These are phyloP conservation scores for Calophaca sinica DNA, from an alignment of 306 rosid species.

Conservation along the genomic window DNA sequence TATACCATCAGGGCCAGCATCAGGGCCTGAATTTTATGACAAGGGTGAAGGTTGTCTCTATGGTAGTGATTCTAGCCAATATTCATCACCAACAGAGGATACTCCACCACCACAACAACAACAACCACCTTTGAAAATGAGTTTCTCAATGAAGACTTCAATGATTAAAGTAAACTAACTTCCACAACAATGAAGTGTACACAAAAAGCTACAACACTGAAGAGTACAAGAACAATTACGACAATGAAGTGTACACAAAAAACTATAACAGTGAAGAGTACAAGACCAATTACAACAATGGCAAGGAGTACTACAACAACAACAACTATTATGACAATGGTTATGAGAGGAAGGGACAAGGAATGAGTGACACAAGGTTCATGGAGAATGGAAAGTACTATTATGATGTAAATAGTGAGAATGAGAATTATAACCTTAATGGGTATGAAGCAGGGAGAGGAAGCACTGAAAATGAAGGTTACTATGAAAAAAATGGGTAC, in stretches of 20 bases:
- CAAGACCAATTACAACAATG: constrained; percentile 30
- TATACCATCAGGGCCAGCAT: constrained; percentile 45
- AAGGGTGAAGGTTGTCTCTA: constrained; percentile 61
- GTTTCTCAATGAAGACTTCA: constrained; percentile 47
- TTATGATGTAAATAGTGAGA: constrained; percentile 43
- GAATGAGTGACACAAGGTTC: constrained; percentile 88
- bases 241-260: constrained; percentile 34
- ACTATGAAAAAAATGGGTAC: constrained; percentile 43
- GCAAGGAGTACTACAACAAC: constrained; percentile 38
- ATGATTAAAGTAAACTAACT: constrained; percentile 44
- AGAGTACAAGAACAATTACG: constrained; percentile 35
- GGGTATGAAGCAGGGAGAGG: constrained; percentile 52
- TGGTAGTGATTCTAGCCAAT: constrained; percentile 44
- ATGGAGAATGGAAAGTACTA: constrained; percentile 66
- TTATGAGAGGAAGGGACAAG: constrained; percentile 60
- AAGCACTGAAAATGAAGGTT: constrained; percentile 49
- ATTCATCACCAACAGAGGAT: constrained; percentile 45
- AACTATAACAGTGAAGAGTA: constrained; percentile 36
- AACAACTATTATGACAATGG: constrained; percentile 38
- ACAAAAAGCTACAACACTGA: constrained; percentile 10
- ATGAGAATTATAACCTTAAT: constrained; percentile 44
- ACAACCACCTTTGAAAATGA: constrained; percentile 53
- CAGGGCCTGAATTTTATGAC: constrained; percentile 50
- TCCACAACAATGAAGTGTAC: constrained; percentile 40
- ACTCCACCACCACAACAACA: constrained; percentile 50